Base-by-base conservation (phyloP, 768 basidiomycete genomes). In the Naganishia randhawae region DNA sequence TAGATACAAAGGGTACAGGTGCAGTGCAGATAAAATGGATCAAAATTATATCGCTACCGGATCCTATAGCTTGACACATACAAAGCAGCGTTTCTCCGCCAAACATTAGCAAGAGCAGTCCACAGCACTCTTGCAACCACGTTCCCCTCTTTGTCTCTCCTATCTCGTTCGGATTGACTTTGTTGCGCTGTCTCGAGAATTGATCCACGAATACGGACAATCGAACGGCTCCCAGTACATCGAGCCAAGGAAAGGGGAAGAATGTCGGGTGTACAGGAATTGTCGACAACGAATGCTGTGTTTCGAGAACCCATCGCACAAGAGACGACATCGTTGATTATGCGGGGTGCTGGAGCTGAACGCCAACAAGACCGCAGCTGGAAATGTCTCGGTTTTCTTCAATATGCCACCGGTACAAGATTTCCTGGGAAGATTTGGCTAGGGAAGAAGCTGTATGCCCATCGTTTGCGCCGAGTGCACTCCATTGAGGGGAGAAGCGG, bases 41-140 rank as follows among this genome's bases (percentile, higher is more conserved):
- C 8, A 48, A 11, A 22, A 22, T 22, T 48, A 13, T 22, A 6
- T 7, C 3, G 45, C 19, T 17, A 3, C 25, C 45, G 25, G n/a
- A 48, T n/a, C 6, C 6, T 22, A 22, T 8, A 6, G 14, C 13
- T 22, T 48, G 45, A 48, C 45, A 48, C 25, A 48, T 22, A 48
- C 76, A 70, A 0, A 77, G 72, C 53, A 78, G 77, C 1, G 77
- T 78, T 57, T 80, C 78, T 39, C 76, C 76, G 9, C 78, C 78
- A 68, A 80, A 80, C 1, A 80, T 70, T 29, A 80, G 67, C 0
- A 78, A 55, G 63, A 76, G 39, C 19, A 80, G 65, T 2, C 78
- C 78, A 22, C 74, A 54, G 19, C 71, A 66, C 54, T 80, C 78
- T 54, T 77, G 76, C 55, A 76, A 42, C 10, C 53, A 67, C 67